Base-by-base conservation (phyloP, 805 yeast genomes). In the Metschnikowia bowlesiae region DNA sequence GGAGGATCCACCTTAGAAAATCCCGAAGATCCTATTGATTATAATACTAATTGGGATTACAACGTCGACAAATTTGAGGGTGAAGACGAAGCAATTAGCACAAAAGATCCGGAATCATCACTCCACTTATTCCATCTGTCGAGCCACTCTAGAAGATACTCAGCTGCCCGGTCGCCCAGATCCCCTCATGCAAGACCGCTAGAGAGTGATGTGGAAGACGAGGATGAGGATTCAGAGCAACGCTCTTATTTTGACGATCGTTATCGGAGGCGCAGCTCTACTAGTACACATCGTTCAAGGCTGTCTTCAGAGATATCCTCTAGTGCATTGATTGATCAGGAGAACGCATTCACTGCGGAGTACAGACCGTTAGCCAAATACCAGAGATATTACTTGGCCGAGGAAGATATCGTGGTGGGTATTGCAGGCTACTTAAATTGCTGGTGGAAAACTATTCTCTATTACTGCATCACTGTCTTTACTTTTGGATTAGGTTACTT, bases 321-420 rank as follows among this genome's bases (percentile, higher is more conserved):
- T 4, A 32, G 36, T 18, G 49, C 38, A 11, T 48, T 40, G 44
- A 37, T 44, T 32, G 28, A 18, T n/a, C 53, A 51, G 6, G 53
- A 53, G 26, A 16, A 32, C 22, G 58, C 55, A 8, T 51, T 54
- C 11, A 39, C 41, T 31, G 49, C 50, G 8, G 53, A 53, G 6
- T 58, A 44, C 36, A 40, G 52, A 8, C 76, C 87, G 0, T 66
- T 56, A 10, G 66, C 76, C 45, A 71, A 71, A 49, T 78, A 75
- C 56, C 99, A 94, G 68, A 76, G 97, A 50, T 89, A 87, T 66
- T 94, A 92, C 66, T 80, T 94, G 53, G 91, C 97, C 0, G 98
- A 94, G 65, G 99, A 94, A 64, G 99, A 94, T 71, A 73, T 94
- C 61, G 92, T 92, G 10, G 80, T 94, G 52, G 97, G 96, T 53